Base-by-base conservation (phyloP, 176 grass and related monocot genomes). In the Paspalum notatum region DNA sequence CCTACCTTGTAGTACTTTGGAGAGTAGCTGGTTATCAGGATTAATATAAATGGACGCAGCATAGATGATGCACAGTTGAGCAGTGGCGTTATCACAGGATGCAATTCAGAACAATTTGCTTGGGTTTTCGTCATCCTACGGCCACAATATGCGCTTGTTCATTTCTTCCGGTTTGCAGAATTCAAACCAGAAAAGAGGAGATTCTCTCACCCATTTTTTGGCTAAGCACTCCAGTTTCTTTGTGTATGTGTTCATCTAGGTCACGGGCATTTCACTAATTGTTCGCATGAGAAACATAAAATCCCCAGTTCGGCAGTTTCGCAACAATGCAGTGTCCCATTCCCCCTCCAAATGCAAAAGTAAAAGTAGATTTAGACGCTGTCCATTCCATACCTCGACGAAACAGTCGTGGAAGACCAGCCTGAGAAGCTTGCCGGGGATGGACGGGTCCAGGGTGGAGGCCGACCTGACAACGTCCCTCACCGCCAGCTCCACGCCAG, bases 331-430 rank as follows among this genome's bases (percentile, higher is more conserved):
- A 38, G 21, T 68, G 21, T 26, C 15, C 62, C 46, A 54, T n/a
- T 21, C 51, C 9, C 41, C 21, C 2, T 6, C 16, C 16, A 72
- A 72, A 54, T 42, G 22, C 66, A 56, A 77, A 15, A 0, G 41
- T 61, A 26, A 7, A n/a, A 42, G 18, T 24, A 43, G 60, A 51
- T 8, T 39, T 46, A 65, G 77, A 55, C 13, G 5, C 3, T 7
- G 8, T 11, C 0, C 5, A n/a, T 15, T 25, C 7, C 52, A 11
- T 80, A 98, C 95, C 95, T 98, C 88, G 16, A 98, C 92, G 22
- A 98, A 87, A 86, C 95, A 98, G 75, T 98, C 95, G 64, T 98
- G 95, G 82, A 98, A 98, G 40, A 98, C 58, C 46, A 98, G 84
- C 80, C 95, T 85, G 44, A 98, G 92, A 14, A 98, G 92, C 81